Evolutionary conservation across 164 flowering plant genomes (phyloP), one percentile per base, ranked within the genome.

Genomic region (Magnolia officinalis): DNA sequence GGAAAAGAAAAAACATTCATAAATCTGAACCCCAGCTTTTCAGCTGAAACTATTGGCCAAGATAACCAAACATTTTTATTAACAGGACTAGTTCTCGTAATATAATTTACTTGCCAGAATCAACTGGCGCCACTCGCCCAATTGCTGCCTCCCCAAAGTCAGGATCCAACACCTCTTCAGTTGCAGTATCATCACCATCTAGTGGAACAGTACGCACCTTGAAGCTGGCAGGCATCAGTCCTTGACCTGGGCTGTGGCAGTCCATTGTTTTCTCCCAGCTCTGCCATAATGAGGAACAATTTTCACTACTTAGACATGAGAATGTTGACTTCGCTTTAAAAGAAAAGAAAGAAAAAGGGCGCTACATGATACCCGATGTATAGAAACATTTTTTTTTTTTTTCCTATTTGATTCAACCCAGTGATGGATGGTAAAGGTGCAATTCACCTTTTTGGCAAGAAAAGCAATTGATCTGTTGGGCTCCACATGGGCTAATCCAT

Each of bases 211-310:
- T 92, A 4, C 90, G 87, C 78, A 90, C 92, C 81, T 92, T 92
- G 77, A 92, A 92, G 80, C 95, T 92, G 18, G 95, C 95, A 76
- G 97, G 97, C 97, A 92, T 92, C 69, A 92, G 75, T 23, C 97
- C 97, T 79, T 92, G 95, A 71, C 97, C 97, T 45, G 94, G 97
- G 85, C 93, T 92, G 81, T 90, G 84, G 75, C 93, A 89, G 81
- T 92, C 97, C 87, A 92, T 89, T 45, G 92, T 90, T 82, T 92
- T 92, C 86, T 92, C 95, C 97, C 95, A 92, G 82, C 97, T 90
- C 94, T 90, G 82, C 50, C 74, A 75, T 74, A 20, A 50, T 6
- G 45, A 64, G 8, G 9, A 6, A 29, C 20, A 55, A 55, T 55
- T 10, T 55, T 55, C 61, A 13, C 61, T 2, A 55, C 7, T 16